Base-by-base conservation (phyloP, 2,329 filamentous ascomycete genomes). In the Pseudocercospora fijiensis region DNA sequence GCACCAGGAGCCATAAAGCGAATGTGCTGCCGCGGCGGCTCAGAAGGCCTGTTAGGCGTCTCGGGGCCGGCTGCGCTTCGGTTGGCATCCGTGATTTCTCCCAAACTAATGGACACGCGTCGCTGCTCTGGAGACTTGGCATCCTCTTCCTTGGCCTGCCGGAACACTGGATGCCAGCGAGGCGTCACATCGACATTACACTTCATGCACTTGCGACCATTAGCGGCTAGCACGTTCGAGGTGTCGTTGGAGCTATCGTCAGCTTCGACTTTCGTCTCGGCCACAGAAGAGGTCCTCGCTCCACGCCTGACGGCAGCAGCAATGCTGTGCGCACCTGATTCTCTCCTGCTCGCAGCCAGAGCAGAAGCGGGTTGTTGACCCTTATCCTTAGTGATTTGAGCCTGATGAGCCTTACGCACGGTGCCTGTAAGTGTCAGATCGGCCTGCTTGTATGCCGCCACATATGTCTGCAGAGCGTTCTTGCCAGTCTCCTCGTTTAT, bases 371-470 rank as follows among this genome's bases (percentile, higher is more conserved):
- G 68, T 22, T 74, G 73, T 58, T 76, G 78, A 22, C 78, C 75
- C 55, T 76, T 75, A 24, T 79, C 79, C 74, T 88, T 91, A 11
- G 85, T 84, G 27, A 83, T 62, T 86, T 86, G 73, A 89, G 85
- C 74, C 47, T 95, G 84, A 64, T 91, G 95, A 22, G 95, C 94
- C 78, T 96, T 97, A 60, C 95, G 89, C 22, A 95, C 91, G 18
- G 94, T 97, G 27, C 95, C 95, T 2, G 93, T 97, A 70, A 97
- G 80, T 2, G 90, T 87, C 45, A 94, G 84, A 75, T 99, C 95
- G 8, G 95, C 94, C 78, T 98, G 94, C 77, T 99, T 99, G 81
- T 92, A 97, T 63, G 89, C 92, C 69, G 89, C 89, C 51, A 90
- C 91, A 75, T 90, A 99, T 26, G 96, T 83, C 76, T 97, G 92